A percentile compares a stretch with the other conserved stretches of the same genome.
These are phyloP conservation scores for Verbena officinalis DNA, from an alignment of 257 asterid genomes.

Conservation along the genomic window DNA sequence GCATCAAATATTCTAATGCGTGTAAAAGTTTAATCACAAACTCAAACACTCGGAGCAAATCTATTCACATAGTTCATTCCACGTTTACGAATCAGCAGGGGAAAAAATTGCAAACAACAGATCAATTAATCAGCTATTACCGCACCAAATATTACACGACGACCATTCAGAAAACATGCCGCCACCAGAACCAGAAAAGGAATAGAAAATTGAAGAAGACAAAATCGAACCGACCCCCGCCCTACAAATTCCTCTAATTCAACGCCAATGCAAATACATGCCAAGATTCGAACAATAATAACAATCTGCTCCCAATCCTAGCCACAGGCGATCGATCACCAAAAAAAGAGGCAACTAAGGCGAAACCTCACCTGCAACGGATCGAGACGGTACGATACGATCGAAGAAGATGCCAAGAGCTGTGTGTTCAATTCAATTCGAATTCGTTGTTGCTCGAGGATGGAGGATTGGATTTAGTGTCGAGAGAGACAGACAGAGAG, in stretches of 20 bases:
- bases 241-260: conserved; percentile 8
- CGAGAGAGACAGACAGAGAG: neutral
- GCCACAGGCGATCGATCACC: conserved; percentile 23
- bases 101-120: neutral
- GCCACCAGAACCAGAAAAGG: neutral
- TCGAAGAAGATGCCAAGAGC: neutral
- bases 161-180: neutral
- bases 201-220: neutral
- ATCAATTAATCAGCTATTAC: conserved; percentile 14
- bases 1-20: conserved; percentile 4
- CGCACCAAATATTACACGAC: neutral
- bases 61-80: neutral
- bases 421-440: conserved; percentile 4
- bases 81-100: neutral
- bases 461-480: conserved; percentile 26
- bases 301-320: conserved; percentile 7
- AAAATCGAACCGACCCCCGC: neutral
- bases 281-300: neutral
- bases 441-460: neutral
- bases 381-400: conserved; percentile 25
- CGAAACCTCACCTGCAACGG: conserved; percentile 28
- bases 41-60: conserved; percentile 8
- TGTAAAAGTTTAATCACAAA: neutral
- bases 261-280: conserved; percentile 12
- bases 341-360: neutral